Evolutionary conservation across 2,329 filamentous ascomycete species (phyloP), one percentile per base, ranked within the genome.

Genomic region (Stachybotrys elegans): DNA sequence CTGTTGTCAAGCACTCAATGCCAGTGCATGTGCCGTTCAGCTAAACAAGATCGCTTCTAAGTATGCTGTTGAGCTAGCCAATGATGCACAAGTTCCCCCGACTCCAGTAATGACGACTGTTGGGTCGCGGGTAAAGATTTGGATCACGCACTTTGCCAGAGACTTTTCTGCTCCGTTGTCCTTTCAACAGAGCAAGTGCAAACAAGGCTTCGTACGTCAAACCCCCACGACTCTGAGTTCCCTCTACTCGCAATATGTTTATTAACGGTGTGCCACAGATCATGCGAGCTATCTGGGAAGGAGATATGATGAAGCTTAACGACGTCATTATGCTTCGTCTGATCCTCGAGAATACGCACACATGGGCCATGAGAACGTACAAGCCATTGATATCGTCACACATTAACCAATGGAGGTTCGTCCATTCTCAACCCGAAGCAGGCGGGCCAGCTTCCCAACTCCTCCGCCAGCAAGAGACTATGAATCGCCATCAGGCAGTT

Each of bases 311-410:
- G 9, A 45, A 25, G 3, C 8, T 45, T 1, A 6, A 9, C 2
- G 48, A 55, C n/a, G 34, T 50, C 6, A 3, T 51, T 7, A 40
- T 43, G 13, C 43, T 56, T 21, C 21, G 43, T 9, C 29, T 48
- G 9, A 48, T 56, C 6, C 35, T 56, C 17, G 52, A 53, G n/a
- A 56, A 55, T 16, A 40, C 44, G 6, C 42, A 56, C 25, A 50
- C 48, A 1, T 55, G 53, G 53, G 52, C 51, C 4, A 48, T 49
- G 36, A 45, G 51, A 9, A 40, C 41, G 5, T 51, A 52, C 21
- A 49, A 49, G 16, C 49, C 53, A 1, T 22, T 36, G 14, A 44
- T 53, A 1, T 38, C 52, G 5, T 43, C 42, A 1, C 52, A 51
- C n/a, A 50, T 55, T 25, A 23, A 51, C 2, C 47, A 50, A 27